A percentile compares a stretch with the other conserved stretches of the same genome.
phyloP scores from a whole-genome alignment of 768 basidiomycete species.

The Termitomyces sp. region DNA sequence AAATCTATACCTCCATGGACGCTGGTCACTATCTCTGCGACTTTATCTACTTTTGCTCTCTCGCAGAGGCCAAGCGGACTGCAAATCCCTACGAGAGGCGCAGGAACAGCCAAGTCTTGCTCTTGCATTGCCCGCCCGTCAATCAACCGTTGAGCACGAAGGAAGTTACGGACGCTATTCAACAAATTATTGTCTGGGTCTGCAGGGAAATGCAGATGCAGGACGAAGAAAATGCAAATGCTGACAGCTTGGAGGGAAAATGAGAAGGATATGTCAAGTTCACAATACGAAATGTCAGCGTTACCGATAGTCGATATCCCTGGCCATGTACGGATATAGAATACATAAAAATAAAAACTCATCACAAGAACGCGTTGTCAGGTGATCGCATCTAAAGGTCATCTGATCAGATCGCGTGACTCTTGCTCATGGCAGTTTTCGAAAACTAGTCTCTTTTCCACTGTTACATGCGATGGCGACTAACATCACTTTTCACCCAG shows the following conservation, averaged over 20 bases:
- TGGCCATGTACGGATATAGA: too few species aligned
- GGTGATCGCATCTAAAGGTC: not conserved
- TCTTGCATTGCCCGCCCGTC: conserved; percentile 68
- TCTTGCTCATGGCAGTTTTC: conserved; percentile 11
- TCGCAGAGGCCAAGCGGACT: conserved; percentile 58
- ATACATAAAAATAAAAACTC: too few species aligned
- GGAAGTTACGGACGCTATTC: conserved; percentile 63
- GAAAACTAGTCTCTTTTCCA: not conserved
- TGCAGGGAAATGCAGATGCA: conserved; percentile 33
- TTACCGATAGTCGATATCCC: not conserved
- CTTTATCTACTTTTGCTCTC: conserved; percentile 71
- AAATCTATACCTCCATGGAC: conserved; percentile 69
- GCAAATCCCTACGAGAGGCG: conserved; percentile 37
- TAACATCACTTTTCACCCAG: conserved; percentile 53
- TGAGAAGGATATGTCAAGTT: not conserved
- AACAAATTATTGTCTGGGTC: conserved; percentile 57
- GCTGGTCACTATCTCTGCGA: conserved; percentile 75
- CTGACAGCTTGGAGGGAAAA: conserved; percentile 13
- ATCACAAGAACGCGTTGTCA: not conserved
- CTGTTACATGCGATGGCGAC: conserved; percentile 27
- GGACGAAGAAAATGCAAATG: conserved; percentile 22
- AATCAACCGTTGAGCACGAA: conserved; percentile 57
- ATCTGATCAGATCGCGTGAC: conserved; percentile 16
- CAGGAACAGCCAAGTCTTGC: conserved; percentile 48
- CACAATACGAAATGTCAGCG: not conserved